These are phyloP conservation scores for Euphorbia tirucalli DNA, from an alignment of 345 rosid species.

Conservation along the genomic window DNA sequence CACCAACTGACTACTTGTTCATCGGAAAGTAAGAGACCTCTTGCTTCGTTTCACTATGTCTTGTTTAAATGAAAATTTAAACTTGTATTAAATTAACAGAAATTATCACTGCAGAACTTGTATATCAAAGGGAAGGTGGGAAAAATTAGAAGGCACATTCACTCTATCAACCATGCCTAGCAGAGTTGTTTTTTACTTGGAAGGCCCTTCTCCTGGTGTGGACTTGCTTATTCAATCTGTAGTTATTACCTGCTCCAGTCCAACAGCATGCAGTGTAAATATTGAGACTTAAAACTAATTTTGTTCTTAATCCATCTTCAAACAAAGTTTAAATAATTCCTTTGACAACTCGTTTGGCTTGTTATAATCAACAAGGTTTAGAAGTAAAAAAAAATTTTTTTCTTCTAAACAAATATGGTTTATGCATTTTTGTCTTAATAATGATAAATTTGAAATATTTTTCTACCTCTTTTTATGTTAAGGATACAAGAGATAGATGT, in stretches of 20 bases:
- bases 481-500: conserved; percentile 6
- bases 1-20: conserved; percentile 46
- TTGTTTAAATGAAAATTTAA: not conserved
- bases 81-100: conserved; percentile 5
- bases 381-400: not conserved
- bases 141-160: conserved; percentile 73
- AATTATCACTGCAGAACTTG: conserved; percentile 48
- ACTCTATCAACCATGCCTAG: conserved; percentile 58
- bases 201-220: conserved; percentile 87
- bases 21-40: conserved; percentile 71
- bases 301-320: not conserved
- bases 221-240: conserved; percentile 76
- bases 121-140: conserved; percentile 65
- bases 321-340: not conserved
- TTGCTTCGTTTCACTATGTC: conserved; percentile 11
- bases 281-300: conserved; percentile 13
- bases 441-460: not conserved
- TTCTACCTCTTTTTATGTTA: not conserved
- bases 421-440: not conserved
- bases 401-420: not conserved
- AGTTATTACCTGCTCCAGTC: conserved; percentile 47
- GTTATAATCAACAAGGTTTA: not conserved
- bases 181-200: conserved; percentile 70
- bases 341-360: not conserved
- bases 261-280: conserved; percentile 44